A percentile compares a stretch with the other conserved stretches of the same genome.
These are phyloP conservation scores for Kodamaea hsintzibuensis DNA, from an alignment of 805 yeast genomes.

Conservation along the genomic window DNA sequence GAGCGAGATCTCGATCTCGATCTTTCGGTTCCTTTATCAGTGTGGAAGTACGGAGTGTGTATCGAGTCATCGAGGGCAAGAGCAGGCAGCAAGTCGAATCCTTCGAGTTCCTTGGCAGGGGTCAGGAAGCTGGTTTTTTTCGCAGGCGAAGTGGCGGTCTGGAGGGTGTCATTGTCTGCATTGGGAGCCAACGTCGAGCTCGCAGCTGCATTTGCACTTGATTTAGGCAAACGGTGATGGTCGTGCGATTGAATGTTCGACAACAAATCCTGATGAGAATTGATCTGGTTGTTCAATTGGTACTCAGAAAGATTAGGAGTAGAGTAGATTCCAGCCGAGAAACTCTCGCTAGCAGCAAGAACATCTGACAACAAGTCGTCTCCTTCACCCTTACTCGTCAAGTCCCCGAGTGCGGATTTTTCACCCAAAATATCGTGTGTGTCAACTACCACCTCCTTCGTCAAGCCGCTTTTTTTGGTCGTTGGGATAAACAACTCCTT, in stretches of 20 bases:
- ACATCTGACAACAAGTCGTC: background rate
- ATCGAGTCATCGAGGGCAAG: slow-evolving; percentile 13
- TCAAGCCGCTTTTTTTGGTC: slow-evolving; percentile 1
- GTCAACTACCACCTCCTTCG: background rate
- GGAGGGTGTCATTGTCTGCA: background rate
- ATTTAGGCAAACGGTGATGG: slow-evolving; percentile 30
- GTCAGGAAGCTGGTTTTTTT: slow-evolving; percentile 10
- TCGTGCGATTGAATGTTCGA: slow-evolving; percentile 37
- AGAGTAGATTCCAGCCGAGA: slow-evolving; percentile 25
- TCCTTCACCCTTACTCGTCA: background rate
- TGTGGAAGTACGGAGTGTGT: slow-evolving; percentile 36
- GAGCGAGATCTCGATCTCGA: slow-evolving; percentile 22
- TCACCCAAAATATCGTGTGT: slow-evolving; percentile 1
- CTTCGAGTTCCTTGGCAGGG: slow-evolving; percentile 9
- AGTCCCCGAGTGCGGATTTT: background rate
- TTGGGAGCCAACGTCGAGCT: background rate
- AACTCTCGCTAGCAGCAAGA: background rate
- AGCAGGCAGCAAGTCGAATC: slow-evolving; percentile 7
- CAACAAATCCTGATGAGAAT: slow-evolving; percentile 36
- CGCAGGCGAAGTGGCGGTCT: background rate
- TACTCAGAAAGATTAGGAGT: slow-evolving; percentile 47
- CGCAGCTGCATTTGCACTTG: background rate
- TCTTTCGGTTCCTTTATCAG: slow-evolving; percentile 30
- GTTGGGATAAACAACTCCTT: slow-evolving; percentile 1
- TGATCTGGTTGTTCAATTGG: slow-evolving; percentile 42